A percentile compares a stretch with the other conserved stretches of the same genome.
phyloP scores from a whole-genome alignment of 768 basidiomycete genomes.

The Tulasnella sp. region DNA sequence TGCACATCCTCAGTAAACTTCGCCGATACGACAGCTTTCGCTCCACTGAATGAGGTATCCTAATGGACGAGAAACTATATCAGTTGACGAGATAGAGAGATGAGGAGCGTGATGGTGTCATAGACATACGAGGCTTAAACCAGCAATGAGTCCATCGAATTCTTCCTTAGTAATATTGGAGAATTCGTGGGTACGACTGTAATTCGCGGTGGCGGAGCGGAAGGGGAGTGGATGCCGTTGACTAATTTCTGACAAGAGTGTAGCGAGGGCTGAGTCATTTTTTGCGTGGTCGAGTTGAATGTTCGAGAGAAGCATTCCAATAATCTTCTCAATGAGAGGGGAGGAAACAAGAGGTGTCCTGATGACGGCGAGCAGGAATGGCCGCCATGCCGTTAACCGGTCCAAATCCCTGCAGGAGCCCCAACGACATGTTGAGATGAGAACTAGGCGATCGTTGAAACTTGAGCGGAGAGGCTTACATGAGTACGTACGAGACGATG shows the following conservation, averaged over 20 bases:
- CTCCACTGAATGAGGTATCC: neutral
- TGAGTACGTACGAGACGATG: conserved; percentile 18
- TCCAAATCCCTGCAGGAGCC: neutral
- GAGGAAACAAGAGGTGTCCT: neutral
- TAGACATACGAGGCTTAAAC: neutral
- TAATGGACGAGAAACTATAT: neutral
- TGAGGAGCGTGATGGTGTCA: neutral
- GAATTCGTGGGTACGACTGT: conserved; percentile 26
- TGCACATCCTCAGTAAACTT: conserved; percentile 5
- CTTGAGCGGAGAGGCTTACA: conserved; percentile 17
- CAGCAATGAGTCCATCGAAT: conserved; percentile 1
- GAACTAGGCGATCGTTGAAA: no score
- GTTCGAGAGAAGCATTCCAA: neutral
- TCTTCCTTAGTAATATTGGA: neutral
- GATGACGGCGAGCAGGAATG: neutral
- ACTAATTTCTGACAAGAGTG: conserved; percentile 44
- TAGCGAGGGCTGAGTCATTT: neutral
- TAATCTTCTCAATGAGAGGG: neutral
- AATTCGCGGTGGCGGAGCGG: conserved; percentile 31
- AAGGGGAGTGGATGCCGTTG: conserved; percentile 53
- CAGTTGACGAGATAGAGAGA: neutral
- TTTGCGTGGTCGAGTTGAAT: neutral
- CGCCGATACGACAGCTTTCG: neutral
- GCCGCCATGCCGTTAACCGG: neutral
- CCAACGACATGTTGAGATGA: neutral